Base-by-base conservation (phyloP, 1,284 basidiomycete species). In the Moesziomyces antarcticus region DNA sequence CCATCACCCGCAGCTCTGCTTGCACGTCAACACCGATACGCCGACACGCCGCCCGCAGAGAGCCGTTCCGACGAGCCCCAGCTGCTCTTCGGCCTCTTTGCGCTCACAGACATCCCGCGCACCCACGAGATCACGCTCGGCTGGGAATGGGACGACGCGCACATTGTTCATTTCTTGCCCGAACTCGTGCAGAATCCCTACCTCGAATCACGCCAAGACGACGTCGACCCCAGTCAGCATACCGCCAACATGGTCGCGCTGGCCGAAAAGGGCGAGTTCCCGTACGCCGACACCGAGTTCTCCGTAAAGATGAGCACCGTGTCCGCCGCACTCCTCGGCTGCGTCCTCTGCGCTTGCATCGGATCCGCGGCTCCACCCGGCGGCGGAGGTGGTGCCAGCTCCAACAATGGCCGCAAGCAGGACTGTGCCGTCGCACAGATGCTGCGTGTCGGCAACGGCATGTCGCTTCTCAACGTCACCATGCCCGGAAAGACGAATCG, bases 71-170 rank as follows among this genome's bases (percentile, higher is more conserved):
- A 86, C 8, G 84, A 86, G 20, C 85, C 85, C 3, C 87, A 88
- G 24, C 85, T 96, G 1, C 86, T 87, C 1, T 94, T 97, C 80
- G 94, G 91, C 0, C 85, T 97, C 2, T 97, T 96, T 76, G 93
- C 94, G 0, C 84, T 91, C 20, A 85, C 89, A 18, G 91, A 93
- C 73, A 87, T 97, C 64, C 88, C 88, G 63, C 89, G 89, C 40
- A 88, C 91, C 51, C 93, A 96, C 77, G 96, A 98, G 85, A 89
- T 98, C 42, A 90, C 95, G 0, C 85, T 97, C 0, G 92, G 91
- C 0, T 98, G 95, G 94, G 94, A 97, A 82, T 97, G 94, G 95
- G 94, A 97, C 76, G 94, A 97, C 78, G 89, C 90, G 6, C 92
- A 94, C 80, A 90, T 92, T 0, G 90, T 97, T 0, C 95, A 97